phyloP scores from a whole-genome alignment of 2,329 filamentous ascomycete species.

The Calonectria pteridis region DNA sequence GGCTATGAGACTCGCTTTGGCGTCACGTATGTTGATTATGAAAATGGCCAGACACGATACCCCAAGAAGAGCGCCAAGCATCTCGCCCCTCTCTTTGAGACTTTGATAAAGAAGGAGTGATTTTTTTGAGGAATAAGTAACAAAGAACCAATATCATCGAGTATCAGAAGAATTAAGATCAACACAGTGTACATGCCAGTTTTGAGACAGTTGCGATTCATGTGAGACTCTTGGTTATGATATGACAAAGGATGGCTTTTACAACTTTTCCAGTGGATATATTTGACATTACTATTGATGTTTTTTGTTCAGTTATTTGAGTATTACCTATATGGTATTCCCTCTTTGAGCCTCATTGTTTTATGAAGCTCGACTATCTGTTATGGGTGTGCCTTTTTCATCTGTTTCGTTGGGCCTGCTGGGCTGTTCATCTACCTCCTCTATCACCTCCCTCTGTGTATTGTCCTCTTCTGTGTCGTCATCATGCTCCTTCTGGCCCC shows the following conservation, averaged over 20 bases:
- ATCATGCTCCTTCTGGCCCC: conserved; percentile 37
- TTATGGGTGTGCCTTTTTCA: background rate
- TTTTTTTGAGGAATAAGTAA: background rate
- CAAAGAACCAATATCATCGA: background rate
- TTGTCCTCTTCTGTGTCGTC: conserved; percentile 36
- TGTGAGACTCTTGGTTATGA: background rate
- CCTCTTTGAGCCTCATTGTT: too few relatives aligned
- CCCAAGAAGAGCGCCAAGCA: conserved; percentile 87
- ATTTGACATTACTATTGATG: conserved; percentile 3
- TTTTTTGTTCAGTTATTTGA: background rate
- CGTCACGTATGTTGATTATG: conserved; percentile 86
- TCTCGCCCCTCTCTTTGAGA: conserved; percentile 78
- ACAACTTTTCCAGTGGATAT: background rate
- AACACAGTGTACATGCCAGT: background rate
- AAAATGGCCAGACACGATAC: conserved; percentile 80
- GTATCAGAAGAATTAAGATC: background rate
- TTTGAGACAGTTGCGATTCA: background rate
- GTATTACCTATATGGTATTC: background rate
- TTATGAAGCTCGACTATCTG: background rate
- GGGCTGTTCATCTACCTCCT: background rate
- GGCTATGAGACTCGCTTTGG: conserved; percentile 90
- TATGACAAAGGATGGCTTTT: background rate
- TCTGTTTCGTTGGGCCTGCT: background rate
- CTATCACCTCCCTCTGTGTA: background rate
- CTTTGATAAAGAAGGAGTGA: conserved; percentile 74